A percentile compares a stretch with the other conserved stretches of the same genome.
Conservation (phyloP, 129 eudicot species). For the Logfia minima region DNA sequence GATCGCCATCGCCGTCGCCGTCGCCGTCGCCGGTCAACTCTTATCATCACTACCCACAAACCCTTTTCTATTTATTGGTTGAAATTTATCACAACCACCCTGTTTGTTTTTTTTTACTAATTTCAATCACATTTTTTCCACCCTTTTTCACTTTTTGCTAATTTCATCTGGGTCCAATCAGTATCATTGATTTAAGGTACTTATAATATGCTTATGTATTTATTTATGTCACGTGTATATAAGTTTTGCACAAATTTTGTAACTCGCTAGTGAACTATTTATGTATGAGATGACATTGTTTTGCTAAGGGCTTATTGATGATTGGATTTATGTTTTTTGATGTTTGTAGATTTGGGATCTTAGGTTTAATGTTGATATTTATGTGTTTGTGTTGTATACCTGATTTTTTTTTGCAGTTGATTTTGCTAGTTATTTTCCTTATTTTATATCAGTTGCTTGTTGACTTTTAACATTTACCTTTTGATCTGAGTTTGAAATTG, state of each 20-base stretch:
- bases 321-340: constrained; percentile 9
- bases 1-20: constrained; percentile 15
- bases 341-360: constrained; percentile 26
- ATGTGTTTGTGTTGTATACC: constrained; percentile 1
- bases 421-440: background rate
- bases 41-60: constrained; percentile 15
- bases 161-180: constrained; percentile 16
- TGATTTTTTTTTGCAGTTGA: constrained; percentile 5
- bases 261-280: constrained; percentile 2
- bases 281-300: background rate
- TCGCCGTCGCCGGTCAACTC: constrained; percentile 11
- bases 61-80: constrained; percentile 9
- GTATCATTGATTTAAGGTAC: constrained; percentile 25
- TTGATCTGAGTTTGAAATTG: constrained; percentile 25
- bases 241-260: background rate
- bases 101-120: constrained; percentile 3
- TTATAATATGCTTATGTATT: background rate
- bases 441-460: constrained; percentile 4
- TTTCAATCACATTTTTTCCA: constrained; percentile 21
- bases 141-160: background rate
- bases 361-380: constrained; percentile 4
- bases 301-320: background rate
- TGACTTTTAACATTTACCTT: constrained; percentile 5
- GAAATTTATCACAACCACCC: constrained; percentile 7
- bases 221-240: background rate